Percentiles rank a stretch among this genome's conserved stretches.
phyloP scores from a whole-genome alignment of 192 early-diverging fungal species.

The Linnemannia zychae region DNA sequence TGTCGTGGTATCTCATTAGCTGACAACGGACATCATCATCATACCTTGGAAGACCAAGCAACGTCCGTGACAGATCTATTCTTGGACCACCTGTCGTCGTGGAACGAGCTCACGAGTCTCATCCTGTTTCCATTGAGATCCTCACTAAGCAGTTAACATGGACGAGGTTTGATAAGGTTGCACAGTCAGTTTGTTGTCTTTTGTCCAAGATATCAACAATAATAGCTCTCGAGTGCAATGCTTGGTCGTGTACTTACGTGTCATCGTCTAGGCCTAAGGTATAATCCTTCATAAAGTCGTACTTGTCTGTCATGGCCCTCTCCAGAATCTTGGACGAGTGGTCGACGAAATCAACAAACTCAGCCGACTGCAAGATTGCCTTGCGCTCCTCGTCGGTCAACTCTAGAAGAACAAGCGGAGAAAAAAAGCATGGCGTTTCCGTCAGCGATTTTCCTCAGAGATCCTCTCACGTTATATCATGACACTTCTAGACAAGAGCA shows the following conservation, averaged over 20 bases:
- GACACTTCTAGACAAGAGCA: neutral
- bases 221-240: neutral
- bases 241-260: slow-evolving; percentile 51
- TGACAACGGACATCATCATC: neutral
- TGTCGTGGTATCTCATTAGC: too few relatives aligned
- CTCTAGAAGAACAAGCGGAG: slow-evolving; percentile 52
- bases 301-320: slow-evolving; percentile 87
- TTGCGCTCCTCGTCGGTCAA: slow-evolving; percentile 90
- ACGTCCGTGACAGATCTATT: slow-evolving; percentile 94
- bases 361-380: slow-evolving; percentile 78
- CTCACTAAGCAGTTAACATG: slow-evolving; percentile 57
- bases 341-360: slow-evolving; percentile 92
- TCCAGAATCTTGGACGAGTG: slow-evolving; percentile 90
- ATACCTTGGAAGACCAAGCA: slow-evolving; percentile 89
- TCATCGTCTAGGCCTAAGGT: slow-evolving; percentile 71
- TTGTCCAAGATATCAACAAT: neutral
- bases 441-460: neutral
- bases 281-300: slow-evolving; percentile 97
- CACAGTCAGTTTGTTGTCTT: neutral
- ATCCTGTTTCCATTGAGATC: slow-evolving; percentile 76
- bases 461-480: neutral
- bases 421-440: neutral
- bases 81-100: slow-evolving; percentile 87
- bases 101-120: slow-evolving; percentile 79
- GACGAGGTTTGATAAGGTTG: neutral